A percentile compares a stretch with the other conserved stretches of the same genome.
phyloP scores from a whole-genome alignment of 1,284 basidiomycete species.

The Cryptococcus sp. region DNA sequence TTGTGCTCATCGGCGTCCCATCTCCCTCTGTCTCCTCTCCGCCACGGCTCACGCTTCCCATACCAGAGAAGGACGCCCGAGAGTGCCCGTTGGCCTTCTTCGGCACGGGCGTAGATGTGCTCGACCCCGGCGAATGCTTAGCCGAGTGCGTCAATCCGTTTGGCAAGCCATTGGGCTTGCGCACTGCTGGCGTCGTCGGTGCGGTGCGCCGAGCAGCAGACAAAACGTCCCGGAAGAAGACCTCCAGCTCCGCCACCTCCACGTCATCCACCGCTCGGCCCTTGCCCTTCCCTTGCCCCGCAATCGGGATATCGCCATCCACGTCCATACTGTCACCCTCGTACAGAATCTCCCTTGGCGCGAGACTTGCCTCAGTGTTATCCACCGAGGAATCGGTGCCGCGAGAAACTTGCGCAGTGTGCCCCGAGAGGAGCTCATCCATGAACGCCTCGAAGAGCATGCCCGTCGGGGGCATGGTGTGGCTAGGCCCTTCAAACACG shows the following conservation, averaged over 20 bases:
- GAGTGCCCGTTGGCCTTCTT: slow-evolving; percentile 14
- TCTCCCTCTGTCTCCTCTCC: slow-evolving; percentile 5
- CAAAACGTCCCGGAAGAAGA: slow-evolving; percentile 26
- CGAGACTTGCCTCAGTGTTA: neutral
- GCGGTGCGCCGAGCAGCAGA: neutral
- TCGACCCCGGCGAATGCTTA: neutral
- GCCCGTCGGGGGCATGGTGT: slow-evolving; percentile 74
- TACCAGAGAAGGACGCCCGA: slow-evolving; percentile 1
- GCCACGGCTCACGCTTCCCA: neutral
- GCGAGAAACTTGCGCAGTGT: neutral
- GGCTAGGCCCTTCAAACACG: slow-evolving; percentile 69
- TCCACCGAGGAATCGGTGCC: neutral
- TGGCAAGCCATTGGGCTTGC: slow-evolving; percentile 3
- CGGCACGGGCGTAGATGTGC: slow-evolving; percentile 1
- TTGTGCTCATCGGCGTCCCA: slow-evolving; percentile 1
- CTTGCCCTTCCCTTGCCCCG: neutral
- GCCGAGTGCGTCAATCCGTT: slow-evolving; percentile 3
- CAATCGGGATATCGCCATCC: neutral
- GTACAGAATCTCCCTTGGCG: slow-evolving; percentile 11
- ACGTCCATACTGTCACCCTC: slow-evolving; percentile 7
- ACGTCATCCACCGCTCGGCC: slow-evolving; percentile 15
- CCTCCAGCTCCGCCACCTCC: slow-evolving; percentile 29
- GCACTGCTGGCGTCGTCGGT: neutral
- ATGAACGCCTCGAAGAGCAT: slow-evolving; percentile 71
- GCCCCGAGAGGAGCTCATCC: slow-evolving; percentile 57